These are phyloP conservation scores for Hericium rajendrae DNA, from an alignment of 768 basidiomycete genomes.

Conservation along the genomic window DNA sequence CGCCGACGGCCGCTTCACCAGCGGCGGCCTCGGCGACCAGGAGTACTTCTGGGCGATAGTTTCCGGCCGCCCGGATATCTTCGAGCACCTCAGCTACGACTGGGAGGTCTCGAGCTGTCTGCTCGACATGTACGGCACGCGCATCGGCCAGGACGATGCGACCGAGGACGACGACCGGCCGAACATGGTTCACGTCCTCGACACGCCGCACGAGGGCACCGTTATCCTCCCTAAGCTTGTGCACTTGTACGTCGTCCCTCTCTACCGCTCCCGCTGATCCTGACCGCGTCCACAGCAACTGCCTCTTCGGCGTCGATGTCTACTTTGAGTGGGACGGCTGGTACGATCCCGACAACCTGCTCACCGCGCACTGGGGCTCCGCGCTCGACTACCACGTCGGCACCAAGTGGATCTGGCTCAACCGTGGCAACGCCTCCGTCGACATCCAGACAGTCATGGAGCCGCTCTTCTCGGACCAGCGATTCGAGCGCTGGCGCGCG, in stretches of 20 bases:
- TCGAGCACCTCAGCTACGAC: constrained; percentile 33
- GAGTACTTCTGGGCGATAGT: constrained; percentile 48
- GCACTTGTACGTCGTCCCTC: constrained; percentile 33
- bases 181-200: constrained; percentile 24
- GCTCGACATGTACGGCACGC: constrained; percentile 34
- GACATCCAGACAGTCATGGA: constrained; percentile 25
- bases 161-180: constrained; percentile 27
- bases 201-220: constrained; percentile 34
- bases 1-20: constrained; percentile 27
- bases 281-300: constrained; percentile 24
- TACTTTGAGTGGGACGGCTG: constrained; percentile 39
- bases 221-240: constrained; percentile 36
- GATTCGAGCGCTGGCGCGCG: constrained; percentile 12
- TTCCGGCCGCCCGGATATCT: constrained; percentile 30
- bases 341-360: constrained; percentile 30
- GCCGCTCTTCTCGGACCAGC: constrained; percentile 33
- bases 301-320: constrained; percentile 30
- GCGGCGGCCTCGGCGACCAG: constrained; percentile 42
- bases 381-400: constrained; percentile 37
- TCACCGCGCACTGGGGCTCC: constrained; percentile 33
- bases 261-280: neutral
- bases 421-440: constrained; percentile 19
- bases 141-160: constrained; percentile 31
- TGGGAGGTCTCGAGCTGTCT: constrained; percentile 43
- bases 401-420: constrained; percentile 44